Percentiles rank a stretch among this genome's conserved stretches.
Conservation (phyloP, 2,329 filamentous ascomycete genomes). For the Fusarium transvaalense region DNA sequence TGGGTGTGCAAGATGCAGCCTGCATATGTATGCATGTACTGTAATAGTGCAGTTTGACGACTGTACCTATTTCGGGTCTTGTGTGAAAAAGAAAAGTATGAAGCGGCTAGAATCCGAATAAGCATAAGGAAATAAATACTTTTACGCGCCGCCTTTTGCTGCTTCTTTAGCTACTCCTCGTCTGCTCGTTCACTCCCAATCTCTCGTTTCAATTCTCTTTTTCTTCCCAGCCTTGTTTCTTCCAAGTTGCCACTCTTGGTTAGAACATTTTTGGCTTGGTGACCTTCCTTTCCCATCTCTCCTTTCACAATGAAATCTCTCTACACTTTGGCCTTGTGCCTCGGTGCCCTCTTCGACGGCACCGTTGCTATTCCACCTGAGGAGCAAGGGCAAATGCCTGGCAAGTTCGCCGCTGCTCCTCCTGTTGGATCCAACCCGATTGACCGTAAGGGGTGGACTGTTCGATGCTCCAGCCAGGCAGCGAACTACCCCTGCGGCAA, state of each 20-base stretch:
- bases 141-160: not conserved
- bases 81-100: not conserved
- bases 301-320: conserved; percentile 16
- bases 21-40: conserved; percentile 3
- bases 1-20: conserved; percentile 9
- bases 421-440: conserved; percentile 32
- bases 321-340: conserved; percentile 22
- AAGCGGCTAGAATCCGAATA: not conserved
- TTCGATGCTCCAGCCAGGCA: conserved; percentile 36
- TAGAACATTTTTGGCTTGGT: not conserved
- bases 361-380: conserved; percentile 16
- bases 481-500: conserved; percentile 22
- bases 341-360: conserved; percentile 11
- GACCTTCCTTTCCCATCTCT: not conserved
- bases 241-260: conserved; percentile 10
- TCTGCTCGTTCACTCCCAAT: conserved; percentile 8
- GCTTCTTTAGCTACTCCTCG: not conserved
- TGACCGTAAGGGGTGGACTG: conserved; percentile 36
- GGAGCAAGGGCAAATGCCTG: conserved; percentile 20
- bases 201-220: conserved; percentile 7
- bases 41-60: not conserved
- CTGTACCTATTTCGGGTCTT: conserved; percentile 9
- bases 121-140: conserved; percentile 26
- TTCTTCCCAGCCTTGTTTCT: conserved; percentile 3
- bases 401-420: conserved; percentile 28